A percentile compares a stretch with the other conserved stretches of the same genome.
These are phyloP conservation scores for Penicillium olsonii DNA, from an alignment of 2,329 filamentous ascomycete species.

Conservation along the genomic window DNA sequence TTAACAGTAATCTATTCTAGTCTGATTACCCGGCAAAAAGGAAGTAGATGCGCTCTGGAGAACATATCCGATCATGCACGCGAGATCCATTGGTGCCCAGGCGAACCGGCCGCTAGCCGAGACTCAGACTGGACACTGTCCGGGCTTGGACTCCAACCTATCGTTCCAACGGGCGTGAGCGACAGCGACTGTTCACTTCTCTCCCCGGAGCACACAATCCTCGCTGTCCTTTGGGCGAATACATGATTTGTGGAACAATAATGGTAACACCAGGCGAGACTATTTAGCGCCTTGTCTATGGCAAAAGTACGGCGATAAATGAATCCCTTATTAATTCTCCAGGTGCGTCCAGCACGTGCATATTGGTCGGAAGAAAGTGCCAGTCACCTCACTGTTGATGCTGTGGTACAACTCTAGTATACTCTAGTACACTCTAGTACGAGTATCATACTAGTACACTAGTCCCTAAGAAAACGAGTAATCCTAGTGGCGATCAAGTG, in stretches of 20 bases:
- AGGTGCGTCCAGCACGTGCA: neutral
- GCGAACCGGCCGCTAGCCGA: slow-evolving; percentile 2
- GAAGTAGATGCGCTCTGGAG: slow-evolving; percentile 5
- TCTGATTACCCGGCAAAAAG: neutral
- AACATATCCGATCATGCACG: slow-evolving; percentile 24
- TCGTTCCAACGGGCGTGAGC: too few species aligned
- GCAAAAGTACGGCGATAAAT: slow-evolving; percentile 6
- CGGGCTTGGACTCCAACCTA: neutral
- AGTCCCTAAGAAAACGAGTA: slow-evolving; percentile 19
- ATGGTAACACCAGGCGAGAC: neutral
- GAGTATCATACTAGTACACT: neutral
- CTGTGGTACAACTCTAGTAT: neutral
- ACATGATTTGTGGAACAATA: neutral
- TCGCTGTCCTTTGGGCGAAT: too few species aligned
- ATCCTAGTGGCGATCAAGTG: slow-evolving; percentile 36
- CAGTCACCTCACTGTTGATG: neutral
- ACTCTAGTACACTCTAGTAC: neutral
- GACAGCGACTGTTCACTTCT: too few species aligned
- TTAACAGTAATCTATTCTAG: neutral
- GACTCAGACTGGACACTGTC: neutral
- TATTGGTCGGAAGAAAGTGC: slow-evolving; percentile 4
- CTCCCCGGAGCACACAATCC: too few species aligned
- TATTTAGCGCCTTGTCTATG: neutral
- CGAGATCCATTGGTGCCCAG: slow-evolving; percentile 25
- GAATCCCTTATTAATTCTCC: neutral